phyloP scores from a whole-genome alignment of 2,329 filamentous ascomycete species.

The Thermochaetoides dissita region DNA sequence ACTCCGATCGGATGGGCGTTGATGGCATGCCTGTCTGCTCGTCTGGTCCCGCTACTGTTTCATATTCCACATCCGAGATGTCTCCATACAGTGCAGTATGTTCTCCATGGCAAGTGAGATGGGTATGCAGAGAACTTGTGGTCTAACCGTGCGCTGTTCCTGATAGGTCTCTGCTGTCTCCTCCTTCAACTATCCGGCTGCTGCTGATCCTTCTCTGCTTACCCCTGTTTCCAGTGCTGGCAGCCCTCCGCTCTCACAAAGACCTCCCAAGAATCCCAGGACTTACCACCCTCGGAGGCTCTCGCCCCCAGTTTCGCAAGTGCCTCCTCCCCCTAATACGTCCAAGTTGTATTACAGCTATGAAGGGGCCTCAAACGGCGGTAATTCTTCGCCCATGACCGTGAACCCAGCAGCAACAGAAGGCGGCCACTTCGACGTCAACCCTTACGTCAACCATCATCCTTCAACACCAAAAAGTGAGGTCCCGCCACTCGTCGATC shows the following conservation, averaged over 20 bases:
- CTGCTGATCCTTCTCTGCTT: conserved; percentile 29
- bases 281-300: conserved; percentile 25
- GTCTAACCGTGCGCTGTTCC: conserved; percentile 6
- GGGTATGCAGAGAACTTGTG: not conserved
- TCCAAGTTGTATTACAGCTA: conserved; percentile 31
- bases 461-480: conserved; percentile 19
- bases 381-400: conserved; percentile 32
- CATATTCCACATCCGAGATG: conserved; percentile 12
- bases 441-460: conserved; percentile 20
- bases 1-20: conserved; percentile 9
- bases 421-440: conserved; percentile 24
- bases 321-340: conserved; percentile 33
- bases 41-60: conserved; percentile 9
- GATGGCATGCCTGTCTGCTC: conserved; percentile 12
- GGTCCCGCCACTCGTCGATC: conserved; percentile 21
- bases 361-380: conserved; percentile 28
- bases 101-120: not conserved
- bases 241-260: conserved; percentile 28
- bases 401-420: conserved; percentile 24
- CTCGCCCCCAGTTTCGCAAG: conserved; percentile 25
- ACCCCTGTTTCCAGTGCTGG: conserved; percentile 37
- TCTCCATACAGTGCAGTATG: conserved; percentile 16
- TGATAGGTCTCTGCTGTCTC: conserved; percentile 20
- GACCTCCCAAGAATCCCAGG: too few relatives aligned
- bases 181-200: conserved; percentile 24